These are phyloP conservation scores for Globisporangium uncinulatum DNA, from an alignment of 352 stramenopile genomes.

Conservation along the genomic window DNA sequence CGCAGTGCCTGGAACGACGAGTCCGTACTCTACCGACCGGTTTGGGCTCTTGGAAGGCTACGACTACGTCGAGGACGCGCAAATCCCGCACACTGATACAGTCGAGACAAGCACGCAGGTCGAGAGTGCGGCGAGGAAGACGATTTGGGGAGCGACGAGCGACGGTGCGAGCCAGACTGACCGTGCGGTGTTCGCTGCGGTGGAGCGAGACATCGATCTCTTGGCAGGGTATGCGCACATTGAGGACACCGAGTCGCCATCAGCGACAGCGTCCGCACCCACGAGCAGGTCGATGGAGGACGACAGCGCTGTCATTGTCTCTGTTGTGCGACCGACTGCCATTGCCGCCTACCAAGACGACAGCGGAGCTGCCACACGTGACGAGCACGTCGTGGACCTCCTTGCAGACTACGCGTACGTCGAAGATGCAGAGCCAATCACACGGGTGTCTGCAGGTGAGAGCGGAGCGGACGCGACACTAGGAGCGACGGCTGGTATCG, in stretches of 20 bases:
- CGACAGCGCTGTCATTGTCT: too few species aligned
- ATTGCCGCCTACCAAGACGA: neutral
- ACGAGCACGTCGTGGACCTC: neutral
- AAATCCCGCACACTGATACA: neutral
- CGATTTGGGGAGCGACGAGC: constrained; percentile 4
- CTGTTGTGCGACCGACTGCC: neutral
- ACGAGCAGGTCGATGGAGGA: too few species aligned
- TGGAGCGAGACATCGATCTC: constrained; percentile 6
- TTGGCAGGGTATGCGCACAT: constrained; percentile 16
- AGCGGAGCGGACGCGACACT: neutral
- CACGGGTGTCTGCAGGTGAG: too few species aligned
- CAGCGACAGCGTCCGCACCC: neutral
- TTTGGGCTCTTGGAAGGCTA: constrained; percentile 17
- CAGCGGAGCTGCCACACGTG: neutral
- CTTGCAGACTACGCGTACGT: neutral
- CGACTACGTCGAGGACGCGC: constrained; percentile 27
- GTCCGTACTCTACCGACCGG: neutral
- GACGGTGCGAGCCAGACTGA: constrained; percentile 13
- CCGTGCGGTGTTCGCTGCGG: neutral
- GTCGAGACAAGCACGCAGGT: neutral
- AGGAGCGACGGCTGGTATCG: too few species aligned
- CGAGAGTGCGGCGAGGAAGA: neutral
- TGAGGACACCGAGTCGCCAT: constrained; percentile 8
- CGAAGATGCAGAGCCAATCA: neutral
- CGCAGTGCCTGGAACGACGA: neutral